Base-by-base conservation (phyloP, 331 rosid species). In the Rhamnella rubrinervis region DNA sequence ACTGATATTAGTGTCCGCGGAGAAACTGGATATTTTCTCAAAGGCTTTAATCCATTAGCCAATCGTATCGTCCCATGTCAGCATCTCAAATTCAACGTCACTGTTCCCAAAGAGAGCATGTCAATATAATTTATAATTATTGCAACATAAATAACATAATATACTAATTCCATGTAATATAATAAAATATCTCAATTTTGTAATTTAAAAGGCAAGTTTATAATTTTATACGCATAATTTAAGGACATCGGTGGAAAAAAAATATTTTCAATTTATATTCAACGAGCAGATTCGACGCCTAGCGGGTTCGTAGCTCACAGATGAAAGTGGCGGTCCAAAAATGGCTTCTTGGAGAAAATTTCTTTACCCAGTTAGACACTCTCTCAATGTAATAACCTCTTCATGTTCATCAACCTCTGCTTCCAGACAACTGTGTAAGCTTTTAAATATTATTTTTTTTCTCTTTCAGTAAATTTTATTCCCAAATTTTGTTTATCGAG, bases 371-470 rank as follows among this genome's bases (percentile, higher is more conserved):
- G 8, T 80, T 20, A 71, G 61, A 15, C 82, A 66, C 44, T 72
- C 78, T 55, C 61, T 74, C 2, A 41, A 49, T 61, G 16, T 46
- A 8, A 25, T 66, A 8, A 59, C 72, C 56, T 72, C 80, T 19
- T 72, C 84, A 8, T 13, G 1, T 68, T 28, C 79, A 19, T 59
- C 75, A 40, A 56, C 63, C 50, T 56, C 72, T 65, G 72, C 44
- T 55, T 19, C 73, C 5, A 68, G 67, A 66, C 81, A 59, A 14
- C 63, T 73, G 55, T 51, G 87, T 79, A 70, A 61, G 70, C 70
- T 58, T 9, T 38, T 68, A 46, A 61, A 25, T 37, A 39, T n/a
- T 37, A 25, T 17, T 3, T 39, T 12, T 46, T 37, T 60, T 26
- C 17, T 59, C 26, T 47, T 11, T 12, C 18, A 14, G n/a, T 17